Conservation (phyloP, 331 rosid genomes). For the Prunus yedoensis region DNA sequence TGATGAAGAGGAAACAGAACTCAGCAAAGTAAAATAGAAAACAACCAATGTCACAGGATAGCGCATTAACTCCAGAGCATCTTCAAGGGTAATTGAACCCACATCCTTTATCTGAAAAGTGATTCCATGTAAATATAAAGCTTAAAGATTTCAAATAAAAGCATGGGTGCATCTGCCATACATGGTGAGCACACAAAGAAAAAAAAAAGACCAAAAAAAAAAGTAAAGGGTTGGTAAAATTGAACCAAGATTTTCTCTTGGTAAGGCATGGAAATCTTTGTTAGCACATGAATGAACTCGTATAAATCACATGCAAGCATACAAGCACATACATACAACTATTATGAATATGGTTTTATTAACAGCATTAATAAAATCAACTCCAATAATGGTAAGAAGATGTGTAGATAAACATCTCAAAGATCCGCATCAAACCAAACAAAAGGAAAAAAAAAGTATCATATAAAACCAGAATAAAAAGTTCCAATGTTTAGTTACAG, state of each 20-base stretch:
- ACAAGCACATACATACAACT: neutral
- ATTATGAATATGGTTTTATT: neutral
- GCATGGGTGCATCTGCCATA: neutral
- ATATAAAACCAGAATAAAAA: slow-evolving; percentile 9
- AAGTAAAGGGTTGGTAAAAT: slow-evolving; percentile 3
- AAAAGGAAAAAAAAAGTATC: no score
- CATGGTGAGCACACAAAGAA: neutral
- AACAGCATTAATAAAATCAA: neutral
- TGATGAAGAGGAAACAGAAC: slow-evolving; percentile 3
- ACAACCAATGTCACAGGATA: slow-evolving; percentile 86
- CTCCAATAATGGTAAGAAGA: neutral
- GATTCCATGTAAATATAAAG: slow-evolving; percentile 3
- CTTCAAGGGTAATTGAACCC: slow-evolving; percentile 61
- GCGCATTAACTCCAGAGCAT: slow-evolving; percentile 60
- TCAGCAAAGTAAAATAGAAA: slow-evolving; percentile 19
- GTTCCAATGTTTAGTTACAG: neutral
- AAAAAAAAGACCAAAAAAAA: no score
- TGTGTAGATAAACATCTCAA: neutral
- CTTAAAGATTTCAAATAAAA: slow-evolving; percentile 3
- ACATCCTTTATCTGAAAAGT: slow-evolving; percentile 71
- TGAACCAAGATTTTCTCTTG: neutral
- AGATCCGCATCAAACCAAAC: neutral
- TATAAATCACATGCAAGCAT: neutral
- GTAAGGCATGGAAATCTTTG: neutral
- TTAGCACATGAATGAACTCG: neutral